phyloP scores from a whole-genome alignment of 2,329 filamentous ascomycete genomes.

The Cladosporium cucumerinum region DNA sequence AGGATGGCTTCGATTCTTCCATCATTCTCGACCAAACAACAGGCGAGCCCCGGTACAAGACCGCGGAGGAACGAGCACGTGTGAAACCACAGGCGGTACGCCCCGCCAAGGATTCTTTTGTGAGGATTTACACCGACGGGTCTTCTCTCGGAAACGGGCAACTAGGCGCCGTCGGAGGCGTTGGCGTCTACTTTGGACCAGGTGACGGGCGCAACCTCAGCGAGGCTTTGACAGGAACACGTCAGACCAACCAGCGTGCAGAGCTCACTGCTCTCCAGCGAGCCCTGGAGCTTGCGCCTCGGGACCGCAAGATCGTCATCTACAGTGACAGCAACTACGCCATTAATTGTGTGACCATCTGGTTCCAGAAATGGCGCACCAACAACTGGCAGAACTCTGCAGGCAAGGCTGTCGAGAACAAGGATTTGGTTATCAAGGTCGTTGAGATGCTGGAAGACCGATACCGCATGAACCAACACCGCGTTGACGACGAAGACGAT shows the following conservation, averaged over 20 bases:
- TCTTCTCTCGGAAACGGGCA: conserved; percentile 59
- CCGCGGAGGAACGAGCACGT: conserved; percentile 44
- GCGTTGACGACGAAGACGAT: conserved; percentile 46
- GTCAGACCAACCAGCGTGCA: conserved; percentile 94
- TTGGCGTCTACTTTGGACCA: conserved; percentile 64
- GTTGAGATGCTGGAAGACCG: conserved; percentile 65
- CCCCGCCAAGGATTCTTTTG: conserved; percentile 42
- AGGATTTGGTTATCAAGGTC: conserved; percentile 74
- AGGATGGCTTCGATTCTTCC: conserved; percentile 61
- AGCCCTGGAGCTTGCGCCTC: conserved; percentile 71
- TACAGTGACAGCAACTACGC: conserved; percentile 87
- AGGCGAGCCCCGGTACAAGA: conserved; percentile 56
- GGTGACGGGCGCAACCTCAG: conserved; percentile 59
- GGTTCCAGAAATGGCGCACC: conserved; percentile 73
- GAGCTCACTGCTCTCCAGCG: conserved; percentile 85
- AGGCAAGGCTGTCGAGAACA: conserved; percentile 75
- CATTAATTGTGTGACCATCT: conserved; percentile 83
- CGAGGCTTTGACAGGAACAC: conserved; percentile 67
- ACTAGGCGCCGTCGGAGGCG: conserved; percentile 54
- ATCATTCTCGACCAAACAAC: conserved; percentile 53
- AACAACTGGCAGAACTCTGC: conserved; percentile 74
- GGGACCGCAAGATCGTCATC: conserved; percentile 68
- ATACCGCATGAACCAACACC: conserved; percentile 29
- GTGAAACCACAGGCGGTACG: conserved; percentile 47
- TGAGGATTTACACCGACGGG: conserved; percentile 63